These are phyloP conservation scores for Avicennia marina DNA, from an alignment of 257 asterid species.

Conservation along the genomic window DNA sequence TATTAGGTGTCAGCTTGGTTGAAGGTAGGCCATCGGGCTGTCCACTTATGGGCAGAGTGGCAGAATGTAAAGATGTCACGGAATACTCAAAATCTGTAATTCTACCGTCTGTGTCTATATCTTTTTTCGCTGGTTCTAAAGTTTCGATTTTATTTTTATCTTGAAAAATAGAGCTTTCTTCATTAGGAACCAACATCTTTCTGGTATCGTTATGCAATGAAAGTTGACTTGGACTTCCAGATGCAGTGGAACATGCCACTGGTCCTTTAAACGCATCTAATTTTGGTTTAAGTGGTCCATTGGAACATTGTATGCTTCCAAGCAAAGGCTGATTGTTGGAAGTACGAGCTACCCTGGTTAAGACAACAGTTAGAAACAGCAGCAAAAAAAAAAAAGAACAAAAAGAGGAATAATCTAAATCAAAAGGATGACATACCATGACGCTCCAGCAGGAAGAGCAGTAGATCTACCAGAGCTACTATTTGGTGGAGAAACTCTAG, in stretches of 20 bases:
- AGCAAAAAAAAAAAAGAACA: neutral
- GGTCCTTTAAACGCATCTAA: constrained; percentile 34
- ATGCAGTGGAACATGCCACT: constrained; percentile 39
- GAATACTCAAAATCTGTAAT: constrained; percentile 26
- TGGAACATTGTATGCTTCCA: constrained; percentile 39
- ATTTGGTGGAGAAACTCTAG: constrained; percentile 51
- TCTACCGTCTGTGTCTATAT: constrained; percentile 30
- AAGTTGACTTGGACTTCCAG: constrained; percentile 42
- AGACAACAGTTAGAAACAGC: constrained; percentile 22
- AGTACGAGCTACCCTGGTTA: constrained; percentile 76
- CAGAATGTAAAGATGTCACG: constrained; percentile 19
- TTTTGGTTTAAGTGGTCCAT: constrained; percentile 39
- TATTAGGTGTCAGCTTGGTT: constrained; percentile 27
- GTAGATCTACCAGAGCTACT: constrained; percentile 87
- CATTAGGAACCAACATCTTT: constrained; percentile 37
- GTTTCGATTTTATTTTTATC: constrained; percentile 31
- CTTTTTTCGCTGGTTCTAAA: constrained; percentile 28
- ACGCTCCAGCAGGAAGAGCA: constrained; percentile 93
- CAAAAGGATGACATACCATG: constrained; percentile 49
- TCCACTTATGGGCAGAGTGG: constrained; percentile 27
- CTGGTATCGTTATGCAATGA: constrained; percentile 35
- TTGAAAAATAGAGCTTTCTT: constrained; percentile 31
- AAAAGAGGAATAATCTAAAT: constrained; percentile 10
- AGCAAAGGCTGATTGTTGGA: constrained; percentile 40
- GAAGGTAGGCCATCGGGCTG: constrained; percentile 33